These are phyloP conservation scores for Termitomyces sp. DNA, from an alignment of 768 basidiomycete genomes.

Conservation along the genomic window DNA sequence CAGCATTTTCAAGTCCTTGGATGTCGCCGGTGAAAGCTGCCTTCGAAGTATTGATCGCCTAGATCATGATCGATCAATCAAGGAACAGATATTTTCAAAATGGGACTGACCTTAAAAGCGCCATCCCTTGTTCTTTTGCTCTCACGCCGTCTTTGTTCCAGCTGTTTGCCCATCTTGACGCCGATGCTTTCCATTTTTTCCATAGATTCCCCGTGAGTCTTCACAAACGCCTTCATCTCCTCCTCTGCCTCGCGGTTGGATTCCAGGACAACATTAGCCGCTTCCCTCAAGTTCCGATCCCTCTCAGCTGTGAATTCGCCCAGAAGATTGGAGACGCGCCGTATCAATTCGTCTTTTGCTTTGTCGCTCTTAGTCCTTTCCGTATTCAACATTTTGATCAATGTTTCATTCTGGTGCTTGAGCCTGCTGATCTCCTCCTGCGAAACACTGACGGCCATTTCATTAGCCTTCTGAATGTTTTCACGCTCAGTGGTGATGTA, in stretches of 20 bases:
- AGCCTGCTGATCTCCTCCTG: conserved; percentile 55
- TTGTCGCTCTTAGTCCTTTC: conserved; percentile 64
- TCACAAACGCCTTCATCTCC: conserved; percentile 39
- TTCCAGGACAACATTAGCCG: conserved; percentile 44
- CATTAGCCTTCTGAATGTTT: conserved; percentile 42
- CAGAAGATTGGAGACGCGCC: conserved; percentile 67
- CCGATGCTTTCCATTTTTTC: conserved; percentile 36
- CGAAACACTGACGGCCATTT: conserved; percentile 38
- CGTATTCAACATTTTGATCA: conserved; percentile 54
- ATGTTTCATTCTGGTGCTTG: conserved; percentile 62
- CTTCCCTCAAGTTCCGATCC: conserved; percentile 57
- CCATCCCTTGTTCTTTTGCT: conserved; percentile 52
- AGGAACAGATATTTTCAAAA: neutral
- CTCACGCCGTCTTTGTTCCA: conserved; percentile 44
- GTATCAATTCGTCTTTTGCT: conserved; percentile 69
- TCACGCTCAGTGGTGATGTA: conserved; percentile 54
- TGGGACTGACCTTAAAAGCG: conserved; percentile 45
- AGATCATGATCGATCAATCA: conserved; percentile 4
- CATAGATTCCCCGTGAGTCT: conserved; percentile 42
- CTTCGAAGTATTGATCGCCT: conserved; percentile 39
- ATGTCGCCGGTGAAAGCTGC: conserved; percentile 36
- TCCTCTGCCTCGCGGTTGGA: conserved; percentile 53
- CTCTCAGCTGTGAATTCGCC: conserved; percentile 65
- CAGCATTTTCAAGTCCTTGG: conserved; percentile 34
- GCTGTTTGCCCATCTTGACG: conserved; percentile 28